Percentiles rank a stretch among this genome's conserved stretches.
Evolutionary conservation across 768 basidiomycete genomes (phyloP).

Genomic region (Strobilomyces confusus): DNA sequence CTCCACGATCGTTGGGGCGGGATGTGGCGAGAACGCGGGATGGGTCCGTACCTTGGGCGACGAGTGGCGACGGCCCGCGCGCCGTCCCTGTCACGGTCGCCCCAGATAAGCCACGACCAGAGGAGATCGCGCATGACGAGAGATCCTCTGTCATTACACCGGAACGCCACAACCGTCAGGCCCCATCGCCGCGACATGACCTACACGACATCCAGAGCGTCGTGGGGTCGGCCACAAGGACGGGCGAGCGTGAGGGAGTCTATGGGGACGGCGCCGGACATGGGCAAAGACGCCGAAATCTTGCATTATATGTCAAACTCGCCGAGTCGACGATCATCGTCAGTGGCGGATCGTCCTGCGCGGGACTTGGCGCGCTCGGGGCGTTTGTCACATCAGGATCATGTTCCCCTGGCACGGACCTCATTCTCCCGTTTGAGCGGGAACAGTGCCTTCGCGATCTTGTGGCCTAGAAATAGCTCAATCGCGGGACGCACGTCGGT

Average conservation of each 20-base stretch:
- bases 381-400: background rate
- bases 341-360: slow-evolving; percentile 13
- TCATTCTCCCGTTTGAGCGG: background rate
- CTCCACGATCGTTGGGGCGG: background rate
- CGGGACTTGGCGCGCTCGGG: background rate
- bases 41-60: background rate
- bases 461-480: background rate
- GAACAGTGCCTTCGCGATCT: background rate
- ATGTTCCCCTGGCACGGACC: background rate
- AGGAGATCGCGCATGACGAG: background rate
- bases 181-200: background rate
- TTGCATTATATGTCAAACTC: background rate
- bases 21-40: background rate
- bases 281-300: background rate
- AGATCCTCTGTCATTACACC: background rate
- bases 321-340: slow-evolving; percentile 11
- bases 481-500: background rate
- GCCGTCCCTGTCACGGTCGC: background rate
- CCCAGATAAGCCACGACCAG: background rate
- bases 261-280: background rate
- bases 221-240: background rate
- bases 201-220: background rate
- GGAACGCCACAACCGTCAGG: background rate
- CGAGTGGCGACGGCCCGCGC: background rate
- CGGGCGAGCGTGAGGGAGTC: background rate